Evolutionary conservation across 1,139 yeast species (phyloP).

Genomic region (Arxiozyma telluris): DNA sequence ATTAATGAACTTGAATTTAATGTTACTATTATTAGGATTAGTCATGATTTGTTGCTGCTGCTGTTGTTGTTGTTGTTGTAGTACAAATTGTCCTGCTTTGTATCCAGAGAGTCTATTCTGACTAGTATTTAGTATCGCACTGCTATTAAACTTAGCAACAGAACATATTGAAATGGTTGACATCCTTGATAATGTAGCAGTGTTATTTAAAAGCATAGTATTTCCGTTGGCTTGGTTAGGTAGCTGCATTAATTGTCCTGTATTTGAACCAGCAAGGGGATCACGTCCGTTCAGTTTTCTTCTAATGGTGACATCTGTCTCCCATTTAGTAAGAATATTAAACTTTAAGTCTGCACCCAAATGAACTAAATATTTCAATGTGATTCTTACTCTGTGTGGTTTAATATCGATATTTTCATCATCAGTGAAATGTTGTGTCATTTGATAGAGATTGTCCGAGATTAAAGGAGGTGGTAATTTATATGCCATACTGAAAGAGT

Average conservation of each 20-base stretch:
- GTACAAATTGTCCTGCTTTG: not conserved
- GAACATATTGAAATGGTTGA: slow-evolving; percentile 15
- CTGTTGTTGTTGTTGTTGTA: slow-evolving; percentile 4
- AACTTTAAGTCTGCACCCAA: slow-evolving; percentile 7
- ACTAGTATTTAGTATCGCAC: not conserved
- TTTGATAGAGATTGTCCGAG: not conserved
- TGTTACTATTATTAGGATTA: slow-evolving; percentile 19
- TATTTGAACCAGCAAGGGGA: not conserved
- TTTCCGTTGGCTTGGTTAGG: not conserved
- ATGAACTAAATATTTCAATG: slow-evolving; percentile 16
- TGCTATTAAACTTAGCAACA: slow-evolving; percentile 17
- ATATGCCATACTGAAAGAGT: slow-evolving; percentile 25
- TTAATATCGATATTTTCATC: slow-evolving; percentile 4
- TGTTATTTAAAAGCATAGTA: not conserved
- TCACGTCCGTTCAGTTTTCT: slow-evolving; percentile 3
- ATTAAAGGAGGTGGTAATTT: slow-evolving; percentile 21
- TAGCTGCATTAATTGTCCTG: not conserved
- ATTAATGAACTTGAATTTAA: slow-evolving; percentile 22
- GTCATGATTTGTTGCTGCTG: slow-evolving; percentile 6
- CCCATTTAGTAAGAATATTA: slow-evolving; percentile 27
- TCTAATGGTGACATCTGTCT: slow-evolving; percentile 27
- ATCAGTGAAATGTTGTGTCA: not conserved
- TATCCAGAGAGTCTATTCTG: not conserved
- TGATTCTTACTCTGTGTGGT: slow-evolving; percentile 23
- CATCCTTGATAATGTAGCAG: slow-evolving; percentile 6